Conservation (phyloP, 2,329 filamentous ascomycete genomes). For the Fusarium oxysporum region DNA sequence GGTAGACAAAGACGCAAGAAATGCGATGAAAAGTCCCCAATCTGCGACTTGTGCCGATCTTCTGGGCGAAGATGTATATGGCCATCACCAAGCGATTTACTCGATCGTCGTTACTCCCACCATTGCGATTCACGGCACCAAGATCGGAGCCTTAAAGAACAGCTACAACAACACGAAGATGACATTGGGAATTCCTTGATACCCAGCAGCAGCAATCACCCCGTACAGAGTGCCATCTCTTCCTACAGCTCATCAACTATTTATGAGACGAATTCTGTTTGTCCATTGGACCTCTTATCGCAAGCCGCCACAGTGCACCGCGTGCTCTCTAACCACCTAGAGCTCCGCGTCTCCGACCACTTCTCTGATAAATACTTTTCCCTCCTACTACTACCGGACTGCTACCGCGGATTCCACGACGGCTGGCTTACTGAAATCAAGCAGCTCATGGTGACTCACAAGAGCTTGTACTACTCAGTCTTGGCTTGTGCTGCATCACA, state of each 20-base stretch:
- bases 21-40: conserved; percentile 27
- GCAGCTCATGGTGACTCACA: conserved; percentile 42
- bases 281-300: neutral
- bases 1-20: conserved; percentile 36
- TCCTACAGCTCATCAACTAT: neutral
- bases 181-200: neutral
- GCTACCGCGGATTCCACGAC: conserved; percentile 46
- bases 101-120: conserved; percentile 28
- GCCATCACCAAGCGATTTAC: conserved; percentile 22
- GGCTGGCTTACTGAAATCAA: conserved; percentile 48
- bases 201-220: neutral
- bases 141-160: neutral
- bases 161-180: neutral
- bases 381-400: conserved; percentile 45
- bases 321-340: conserved; percentile 22
- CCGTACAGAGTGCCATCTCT: rapidly evolving
- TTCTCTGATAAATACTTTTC: conserved; percentile 37
- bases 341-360: conserved; percentile 30
- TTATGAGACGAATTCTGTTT: neutral
- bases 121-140: conserved; percentile 20
- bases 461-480: conserved; percentile 47
- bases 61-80: conserved; percentile 21
- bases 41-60: conserved; percentile 15
- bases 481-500: conserved; percentile 45
- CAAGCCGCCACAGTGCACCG: conserved; percentile 17